Evolutionary conservation across 1,139 yeast genomes (phyloP).

Genomic region (Nakaseomyces delphensis): DNA sequence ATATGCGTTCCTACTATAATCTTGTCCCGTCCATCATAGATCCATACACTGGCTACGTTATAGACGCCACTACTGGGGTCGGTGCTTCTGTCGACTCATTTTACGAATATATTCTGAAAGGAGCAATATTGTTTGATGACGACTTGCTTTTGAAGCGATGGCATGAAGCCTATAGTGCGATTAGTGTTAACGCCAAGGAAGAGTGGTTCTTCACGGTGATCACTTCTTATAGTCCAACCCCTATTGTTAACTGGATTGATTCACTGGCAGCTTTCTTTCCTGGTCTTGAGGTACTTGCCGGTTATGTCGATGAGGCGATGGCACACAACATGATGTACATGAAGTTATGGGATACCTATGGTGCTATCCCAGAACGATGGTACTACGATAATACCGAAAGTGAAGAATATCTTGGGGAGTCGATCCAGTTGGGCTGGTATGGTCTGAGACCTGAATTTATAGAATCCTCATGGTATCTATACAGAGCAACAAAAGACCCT

Average conservation of each 20-base stretch:
- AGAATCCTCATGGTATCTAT: constrained; percentile 78
- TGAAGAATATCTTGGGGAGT: constrained; percentile 2
- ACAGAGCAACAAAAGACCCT: constrained; percentile 81
- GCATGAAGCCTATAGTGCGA: constrained; percentile 48
- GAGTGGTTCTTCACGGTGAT: constrained; percentile 59
- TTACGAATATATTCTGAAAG: constrained; percentile 80
- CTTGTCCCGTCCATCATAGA: constrained; percentile 74
- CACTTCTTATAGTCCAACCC: constrained; percentile 43
- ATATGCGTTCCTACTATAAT: constrained; percentile 49
- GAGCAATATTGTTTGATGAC: constrained; percentile 66
- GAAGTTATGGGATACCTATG: constrained; percentile 74
- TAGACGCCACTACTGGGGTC: constrained; percentile 59
- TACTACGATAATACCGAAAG: constrained; percentile 29
- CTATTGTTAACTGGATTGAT: constrained; percentile 66
- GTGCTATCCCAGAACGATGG: constrained; percentile 88
- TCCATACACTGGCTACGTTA: constrained; percentile 49
- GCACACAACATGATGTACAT: constrained; percentile 54
- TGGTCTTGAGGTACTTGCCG: constrained; percentile 72
- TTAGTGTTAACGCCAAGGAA: constrained; percentile 41
- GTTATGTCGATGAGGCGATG: constrained; percentile 61
- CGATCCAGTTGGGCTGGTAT: constrained; percentile 72
- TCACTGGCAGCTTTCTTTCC: constrained; percentile 83
- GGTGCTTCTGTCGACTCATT: constrained; percentile 95
- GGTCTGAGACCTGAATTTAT: constrained; percentile 87
- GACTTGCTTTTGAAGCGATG: constrained; percentile 52